Evolutionary conservation across 2,329 filamentous ascomycete genomes (phyloP).

Genomic region (Cladosporium colombiae): DNA sequence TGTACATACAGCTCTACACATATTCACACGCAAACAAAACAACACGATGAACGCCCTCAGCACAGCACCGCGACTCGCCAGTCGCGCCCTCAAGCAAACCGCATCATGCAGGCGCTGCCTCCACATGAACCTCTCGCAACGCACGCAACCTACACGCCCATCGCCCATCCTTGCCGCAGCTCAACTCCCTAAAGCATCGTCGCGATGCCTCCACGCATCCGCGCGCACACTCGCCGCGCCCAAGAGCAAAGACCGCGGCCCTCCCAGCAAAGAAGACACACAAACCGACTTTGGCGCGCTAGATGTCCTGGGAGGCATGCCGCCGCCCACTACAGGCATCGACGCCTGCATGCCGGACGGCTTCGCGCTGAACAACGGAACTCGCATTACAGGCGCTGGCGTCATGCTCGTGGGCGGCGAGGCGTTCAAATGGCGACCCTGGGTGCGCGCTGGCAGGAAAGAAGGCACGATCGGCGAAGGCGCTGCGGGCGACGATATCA

Average conservation of each 20-base stretch:
- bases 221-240: slow-evolving; percentile 35
- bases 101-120: slow-evolving; percentile 20
- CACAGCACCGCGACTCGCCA: slow-evolving; percentile 10
- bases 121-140: slow-evolving; percentile 20
- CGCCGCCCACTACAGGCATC: slow-evolving; percentile 76
- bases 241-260: slow-evolving; percentile 59
- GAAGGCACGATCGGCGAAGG: slow-evolving; percentile 42
- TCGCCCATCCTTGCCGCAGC: not conserved
- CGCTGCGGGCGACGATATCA: slow-evolving; percentile 37
- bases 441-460: slow-evolving; percentile 50
- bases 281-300: slow-evolving; percentile 73
- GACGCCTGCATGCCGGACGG: slow-evolving; percentile 81
- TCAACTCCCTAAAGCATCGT: not conserved
- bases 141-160: slow-evolving; percentile 6
- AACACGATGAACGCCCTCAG: not conserved
- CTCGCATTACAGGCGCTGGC: slow-evolving; percentile 68
- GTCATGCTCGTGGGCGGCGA: slow-evolving; percentile 82
- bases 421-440: slow-evolving; percentile 86
- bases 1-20: not conserved
- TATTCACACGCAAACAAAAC: not conserved
- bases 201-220: slow-evolving; percentile 14
- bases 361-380: slow-evolving; percentile 82
- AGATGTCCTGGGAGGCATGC: slow-evolving; percentile 75
- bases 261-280: slow-evolving; percentile 61
- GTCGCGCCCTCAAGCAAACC: slow-evolving; percentile 12